Evolutionary conservation across 306 rosid species (phyloP), one percentile per base, ranked within the genome.

Genomic region (Argentina anserina): DNA sequence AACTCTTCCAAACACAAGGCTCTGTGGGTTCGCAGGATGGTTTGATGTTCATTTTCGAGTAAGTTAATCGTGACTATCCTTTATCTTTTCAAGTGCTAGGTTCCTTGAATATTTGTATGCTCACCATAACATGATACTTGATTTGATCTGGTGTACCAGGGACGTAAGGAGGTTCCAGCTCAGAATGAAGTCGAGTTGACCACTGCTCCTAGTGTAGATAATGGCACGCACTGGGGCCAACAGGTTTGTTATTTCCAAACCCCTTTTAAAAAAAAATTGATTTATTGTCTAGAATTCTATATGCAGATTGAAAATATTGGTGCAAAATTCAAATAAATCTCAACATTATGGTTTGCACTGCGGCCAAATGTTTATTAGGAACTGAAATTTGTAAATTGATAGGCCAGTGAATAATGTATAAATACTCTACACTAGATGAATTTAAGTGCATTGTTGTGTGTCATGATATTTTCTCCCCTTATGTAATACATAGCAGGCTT

Each of bases 41-140:
- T 95, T 95, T 79, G 99, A 95, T 86, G 97, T 91, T 50, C 97
- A 90, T 78, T 95, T 95, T 82, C 87, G 92, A 78, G 97, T 95
- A 84, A 88, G 92, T 76, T 53, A 37, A 70, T 76, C 65, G 25
- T 63, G 47, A 75, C 5, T 53, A 23, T 43, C 40, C 25, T 75
- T 63, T 36, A 45, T 72, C 55, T 61, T 55, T 23, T 20, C 28
- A 45, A 20, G 49, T 65, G 25, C 45, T 25, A 61, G 59, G 49
- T 21, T 53, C 71, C 70, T 69, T 55, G 36, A 43, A 59, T 78
- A 67, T 76, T 25, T 34, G 20, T 23, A 12, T 56, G 33, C 72
- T 75, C 71, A 36, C 26, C 26, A 8, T 59, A 47, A 41, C 63
- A 50, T 80, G 18, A 43, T 7, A 63, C 28, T 41, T 71, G 53